Percentiles rank a stretch among this genome's conserved stretches.
These are phyloP conservation scores for Vitis hybrid DNA, from an alignment of 177 flowering plant species.

Conservation along the genomic window DNA sequence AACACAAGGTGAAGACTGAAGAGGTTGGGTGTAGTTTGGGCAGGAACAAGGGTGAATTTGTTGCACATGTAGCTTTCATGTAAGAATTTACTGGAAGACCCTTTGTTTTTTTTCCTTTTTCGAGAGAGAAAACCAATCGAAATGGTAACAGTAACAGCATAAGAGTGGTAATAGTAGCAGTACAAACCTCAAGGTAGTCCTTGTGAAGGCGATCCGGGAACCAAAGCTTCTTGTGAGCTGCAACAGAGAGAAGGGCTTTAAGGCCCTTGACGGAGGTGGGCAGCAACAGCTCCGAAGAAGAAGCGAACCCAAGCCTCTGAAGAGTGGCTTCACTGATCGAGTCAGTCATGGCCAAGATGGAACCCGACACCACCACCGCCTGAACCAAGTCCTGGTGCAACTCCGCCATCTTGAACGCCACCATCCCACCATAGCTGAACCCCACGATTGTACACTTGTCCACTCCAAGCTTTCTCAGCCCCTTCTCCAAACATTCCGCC, in stretches of 20 bases:
- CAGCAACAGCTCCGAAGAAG: slow-evolving; percentile 67
- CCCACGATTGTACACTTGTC: slow-evolving; percentile 73
- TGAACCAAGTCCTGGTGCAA: slow-evolving; percentile 55
- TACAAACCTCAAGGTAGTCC: slow-evolving; percentile 74
- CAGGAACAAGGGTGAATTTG: too few relatives aligned
- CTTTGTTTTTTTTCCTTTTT: too few relatives aligned
- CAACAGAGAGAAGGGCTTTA: slow-evolving; percentile 70
- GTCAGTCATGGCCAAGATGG: slow-evolving; percentile 69
- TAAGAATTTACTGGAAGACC: too few relatives aligned
- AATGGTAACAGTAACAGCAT: not conserved
- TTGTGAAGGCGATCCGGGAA: slow-evolving; percentile 69
- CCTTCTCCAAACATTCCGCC: slow-evolving; percentile 65
- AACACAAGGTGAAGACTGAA: too few relatives aligned
- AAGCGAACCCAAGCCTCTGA: slow-evolving; percentile 57
- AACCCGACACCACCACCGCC: slow-evolving; percentile 73
- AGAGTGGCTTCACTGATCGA: slow-evolving; percentile 42
- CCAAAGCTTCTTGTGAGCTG: slow-evolving; percentile 70
- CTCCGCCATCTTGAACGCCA: slow-evolving; percentile 80
- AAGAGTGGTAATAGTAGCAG: too few relatives aligned
- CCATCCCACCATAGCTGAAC: slow-evolving; percentile 95
- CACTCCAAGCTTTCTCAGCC: slow-evolving; percentile 59
- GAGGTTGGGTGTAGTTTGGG: too few relatives aligned
- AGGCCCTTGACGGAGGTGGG: slow-evolving; percentile 72
- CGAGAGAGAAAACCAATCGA: too few relatives aligned
- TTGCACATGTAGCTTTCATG: too few relatives aligned